Percentiles rank a stretch among this genome's conserved stretches.
These are phyloP conservation scores for Phytophthora crassamura DNA, from an alignment of 352 stramenopile species.

Conservation along the genomic window DNA sequence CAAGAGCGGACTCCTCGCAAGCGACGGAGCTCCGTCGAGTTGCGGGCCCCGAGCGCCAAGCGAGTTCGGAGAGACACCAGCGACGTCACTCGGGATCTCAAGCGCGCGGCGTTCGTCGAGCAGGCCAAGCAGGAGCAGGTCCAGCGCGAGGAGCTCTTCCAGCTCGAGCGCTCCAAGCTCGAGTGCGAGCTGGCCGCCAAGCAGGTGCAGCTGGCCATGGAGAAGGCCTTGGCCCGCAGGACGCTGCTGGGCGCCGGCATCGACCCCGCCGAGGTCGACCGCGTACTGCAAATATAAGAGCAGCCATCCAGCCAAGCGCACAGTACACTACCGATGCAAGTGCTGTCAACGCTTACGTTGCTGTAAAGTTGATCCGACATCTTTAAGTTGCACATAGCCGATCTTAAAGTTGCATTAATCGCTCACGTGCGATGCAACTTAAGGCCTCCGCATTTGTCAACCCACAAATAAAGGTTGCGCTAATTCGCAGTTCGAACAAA, in stretches of 20 bases:
- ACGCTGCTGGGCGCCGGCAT: conserved; percentile 54
- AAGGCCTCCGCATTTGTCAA: no score
- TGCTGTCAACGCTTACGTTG: no score
- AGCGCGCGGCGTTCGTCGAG: conserved; percentile 31
- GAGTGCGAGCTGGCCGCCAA: conserved; percentile 51
- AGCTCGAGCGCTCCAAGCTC: conserved; percentile 54
- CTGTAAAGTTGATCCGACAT: no score
- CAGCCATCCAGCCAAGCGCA: no score
- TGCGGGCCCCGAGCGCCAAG: conserved; percentile 6
- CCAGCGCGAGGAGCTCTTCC: conserved; percentile 48
- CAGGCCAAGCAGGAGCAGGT: conserved; percentile 39
- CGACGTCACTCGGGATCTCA: conserved; percentile 15
- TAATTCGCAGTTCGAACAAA: no score
- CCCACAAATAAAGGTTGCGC: no score
- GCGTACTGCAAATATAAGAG: conserved; percentile 45
- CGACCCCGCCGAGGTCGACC: conserved; percentile 44
- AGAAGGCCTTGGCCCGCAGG: conserved; percentile 53
- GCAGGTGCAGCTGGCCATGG: conserved; percentile 46
- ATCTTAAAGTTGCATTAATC: no score
- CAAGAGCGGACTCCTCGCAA: conserved; percentile 7
- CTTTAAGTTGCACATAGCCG: no score
- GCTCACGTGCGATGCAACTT: no score
- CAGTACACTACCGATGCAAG: no score
- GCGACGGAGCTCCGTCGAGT: conserved; percentile 1
- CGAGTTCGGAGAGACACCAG: conserved; percentile 6